Conservation (phyloP, 176 grass and related monocot species). For the Hsuehochloa calcarea region DNA sequence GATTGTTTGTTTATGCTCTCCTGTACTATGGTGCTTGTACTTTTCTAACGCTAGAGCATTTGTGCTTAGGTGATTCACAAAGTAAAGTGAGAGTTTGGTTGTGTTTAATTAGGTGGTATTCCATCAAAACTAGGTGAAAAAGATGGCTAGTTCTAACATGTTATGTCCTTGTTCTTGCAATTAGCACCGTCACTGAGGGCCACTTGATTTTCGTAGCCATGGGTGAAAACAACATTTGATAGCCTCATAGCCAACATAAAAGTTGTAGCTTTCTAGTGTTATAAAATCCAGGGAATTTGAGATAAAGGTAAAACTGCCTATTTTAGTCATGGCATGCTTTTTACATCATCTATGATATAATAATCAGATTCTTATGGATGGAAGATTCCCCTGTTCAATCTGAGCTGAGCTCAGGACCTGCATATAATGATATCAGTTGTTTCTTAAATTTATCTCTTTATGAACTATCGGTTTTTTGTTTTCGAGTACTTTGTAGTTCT, state of each 20-base stretch:
- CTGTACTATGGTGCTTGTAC: background rate
- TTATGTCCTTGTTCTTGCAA: slow-evolving; percentile 3
- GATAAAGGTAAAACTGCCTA: slow-evolving; percentile 1
- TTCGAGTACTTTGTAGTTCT: background rate
- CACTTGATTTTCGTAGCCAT: background rate
- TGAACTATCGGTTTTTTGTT: background rate
- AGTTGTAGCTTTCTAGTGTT: background rate
- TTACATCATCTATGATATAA: background rate
- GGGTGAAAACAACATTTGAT: background rate
- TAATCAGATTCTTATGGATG: slow-evolving; percentile 2
- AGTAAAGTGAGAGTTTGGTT: background rate
- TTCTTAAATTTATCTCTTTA: background rate
- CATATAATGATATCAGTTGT: background rate
- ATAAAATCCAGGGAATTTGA: slow-evolving; percentile 9
- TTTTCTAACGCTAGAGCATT: background rate
- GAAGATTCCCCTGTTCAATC: background rate
- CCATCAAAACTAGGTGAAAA: slow-evolving; percentile 20
- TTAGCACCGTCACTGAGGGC: background rate
- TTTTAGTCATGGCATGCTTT: background rate
- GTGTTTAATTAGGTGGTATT: background rate
- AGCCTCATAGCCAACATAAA: background rate
- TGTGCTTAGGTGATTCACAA: background rate
- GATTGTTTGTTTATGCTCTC: slow-evolving; percentile 7
- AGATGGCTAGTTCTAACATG: slow-evolving; percentile 6
- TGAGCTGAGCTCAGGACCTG: background rate